Evolutionary conservation across 768 basidiomycete species (phyloP).

Genomic region (Pleurotus pulmonarius): DNA sequence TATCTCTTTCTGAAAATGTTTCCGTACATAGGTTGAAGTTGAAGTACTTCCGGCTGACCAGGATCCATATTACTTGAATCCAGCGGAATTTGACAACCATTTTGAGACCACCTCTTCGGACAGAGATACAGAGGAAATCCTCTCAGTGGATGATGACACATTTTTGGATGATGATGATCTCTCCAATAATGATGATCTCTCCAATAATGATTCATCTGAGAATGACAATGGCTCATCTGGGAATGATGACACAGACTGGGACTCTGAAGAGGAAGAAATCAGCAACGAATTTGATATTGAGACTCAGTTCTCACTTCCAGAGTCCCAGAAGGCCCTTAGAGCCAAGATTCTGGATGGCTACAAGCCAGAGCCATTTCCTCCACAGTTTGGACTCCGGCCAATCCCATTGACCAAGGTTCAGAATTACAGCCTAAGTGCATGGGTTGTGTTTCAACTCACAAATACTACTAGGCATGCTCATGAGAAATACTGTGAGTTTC

Average conservation of each 20-base stretch:
- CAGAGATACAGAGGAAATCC: no score
- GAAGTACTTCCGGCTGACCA: neutral
- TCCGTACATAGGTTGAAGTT: neutral
- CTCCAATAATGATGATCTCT: neutral
- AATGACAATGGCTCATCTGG: neutral
- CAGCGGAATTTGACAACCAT: neutral
- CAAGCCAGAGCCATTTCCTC: neutral
- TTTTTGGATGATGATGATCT: neutral
- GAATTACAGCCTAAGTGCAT: conserved; percentile 13
- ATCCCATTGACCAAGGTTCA: conserved; percentile 9
- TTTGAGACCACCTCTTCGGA: no score
- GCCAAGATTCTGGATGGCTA: neutral
- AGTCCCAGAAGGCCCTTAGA: neutral
- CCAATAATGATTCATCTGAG: no score
- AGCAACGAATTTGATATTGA: neutral
- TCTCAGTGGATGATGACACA: neutral
- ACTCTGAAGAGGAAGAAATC: neutral
- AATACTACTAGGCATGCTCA: conserved; percentile 21
- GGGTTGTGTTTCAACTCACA: conserved; percentile 16
- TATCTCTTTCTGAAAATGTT: no score
- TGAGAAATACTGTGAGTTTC: conserved; percentile 13
- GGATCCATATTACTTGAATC: neutral
- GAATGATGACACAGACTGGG: neutral
- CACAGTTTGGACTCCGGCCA: neutral
- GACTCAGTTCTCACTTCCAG: neutral